These are phyloP conservation scores for Verticillium klebahnii DNA, from an alignment of 2,329 filamentous ascomycete genomes.

Conservation along the genomic window DNA sequence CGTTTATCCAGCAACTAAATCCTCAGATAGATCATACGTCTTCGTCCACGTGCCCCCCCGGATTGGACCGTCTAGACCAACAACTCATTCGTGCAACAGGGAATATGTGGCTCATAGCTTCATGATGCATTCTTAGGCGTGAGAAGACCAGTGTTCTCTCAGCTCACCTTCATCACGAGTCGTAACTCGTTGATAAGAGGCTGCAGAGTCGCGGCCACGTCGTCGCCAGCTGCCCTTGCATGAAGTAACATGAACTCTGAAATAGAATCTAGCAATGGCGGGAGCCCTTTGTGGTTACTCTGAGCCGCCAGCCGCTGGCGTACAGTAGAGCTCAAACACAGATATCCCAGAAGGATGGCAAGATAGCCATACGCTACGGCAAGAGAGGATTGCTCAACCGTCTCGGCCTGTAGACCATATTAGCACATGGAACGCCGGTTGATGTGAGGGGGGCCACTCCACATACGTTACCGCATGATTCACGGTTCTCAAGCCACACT, in stretches of 20 bases:
- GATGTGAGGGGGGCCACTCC: not conserved
- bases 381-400: conserved; percentile 68
- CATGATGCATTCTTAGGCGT: not conserved
- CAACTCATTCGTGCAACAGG: not conserved
- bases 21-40: too few relatives aligned
- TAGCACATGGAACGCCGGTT: conserved; percentile 5
- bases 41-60: not conserved
- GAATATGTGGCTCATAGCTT: not conserved
- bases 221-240: conserved; percentile 30
- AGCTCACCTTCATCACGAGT: not conserved
- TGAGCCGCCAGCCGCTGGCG: conserved; percentile 36
- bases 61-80: not conserved
- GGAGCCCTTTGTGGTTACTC: conserved; percentile 38
- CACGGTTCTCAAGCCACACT: conserved; percentile 64
- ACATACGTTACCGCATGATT: conserved; percentile 64
- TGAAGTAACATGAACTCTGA: conserved; percentile 51
- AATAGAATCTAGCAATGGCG: conserved; percentile 45
- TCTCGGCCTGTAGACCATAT: conserved; percentile 51
- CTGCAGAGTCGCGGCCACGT: conserved; percentile 26
- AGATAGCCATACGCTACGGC: conserved; percentile 86
- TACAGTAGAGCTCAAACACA: conserved; percentile 56
- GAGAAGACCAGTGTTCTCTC: not conserved
- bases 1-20: not conserved
- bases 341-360: conserved; percentile 75
- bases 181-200: conserved; percentile 30